These are phyloP conservation scores for Berkeleyomyces basicola DNA, from an alignment of 2,329 filamentous ascomycete genomes.

Conservation along the genomic window DNA sequence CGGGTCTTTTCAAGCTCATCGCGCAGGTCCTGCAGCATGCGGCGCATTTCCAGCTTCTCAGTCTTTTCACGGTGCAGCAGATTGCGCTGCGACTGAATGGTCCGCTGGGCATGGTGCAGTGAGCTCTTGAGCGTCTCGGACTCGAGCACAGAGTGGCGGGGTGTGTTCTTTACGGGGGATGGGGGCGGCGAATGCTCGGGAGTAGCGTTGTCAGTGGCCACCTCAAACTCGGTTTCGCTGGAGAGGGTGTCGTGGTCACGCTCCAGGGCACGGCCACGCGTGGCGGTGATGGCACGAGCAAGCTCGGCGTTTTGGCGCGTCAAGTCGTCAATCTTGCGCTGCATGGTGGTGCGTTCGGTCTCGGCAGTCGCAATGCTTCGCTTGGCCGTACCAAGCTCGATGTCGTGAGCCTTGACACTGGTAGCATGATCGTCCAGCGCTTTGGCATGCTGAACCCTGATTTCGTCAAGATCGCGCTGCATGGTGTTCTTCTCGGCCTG, in stretches of 20 bases:
- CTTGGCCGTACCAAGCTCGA: conserved; percentile 70
- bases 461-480: conserved; percentile 80
- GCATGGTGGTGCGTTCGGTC: conserved; percentile 58
- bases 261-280: conserved; percentile 50
- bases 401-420: conserved; percentile 67
- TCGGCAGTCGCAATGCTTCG: conserved; percentile 66
- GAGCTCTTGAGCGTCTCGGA: conserved; percentile 91
- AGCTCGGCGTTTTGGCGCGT: conserved; percentile 82
- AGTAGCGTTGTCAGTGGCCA: conserved; percentile 51
- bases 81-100: conserved; percentile 88
- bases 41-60: conserved; percentile 88
- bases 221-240: conserved; percentile 47
- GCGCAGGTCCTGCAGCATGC: conserved; percentile 84
- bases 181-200: conserved; percentile 82
- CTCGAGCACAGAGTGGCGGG: conserved; percentile 81
- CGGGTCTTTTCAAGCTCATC: conserved; percentile 71
- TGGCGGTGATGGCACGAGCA: conserved; percentile 63
- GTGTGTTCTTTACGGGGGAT: conserved; percentile 74
- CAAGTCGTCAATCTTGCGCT: conserved; percentile 76
- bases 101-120: conserved; percentile 82
- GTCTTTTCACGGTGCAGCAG: conserved; percentile 97
- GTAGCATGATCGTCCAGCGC: conserved; percentile 65
- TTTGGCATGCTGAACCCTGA: conserved; percentile 64
- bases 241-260: conserved; percentile 40
- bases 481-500: conserved; percentile 59